Conservation (phyloP, 2,329 filamentous ascomycete species). For the Tolypocladium paradoxum region DNA sequence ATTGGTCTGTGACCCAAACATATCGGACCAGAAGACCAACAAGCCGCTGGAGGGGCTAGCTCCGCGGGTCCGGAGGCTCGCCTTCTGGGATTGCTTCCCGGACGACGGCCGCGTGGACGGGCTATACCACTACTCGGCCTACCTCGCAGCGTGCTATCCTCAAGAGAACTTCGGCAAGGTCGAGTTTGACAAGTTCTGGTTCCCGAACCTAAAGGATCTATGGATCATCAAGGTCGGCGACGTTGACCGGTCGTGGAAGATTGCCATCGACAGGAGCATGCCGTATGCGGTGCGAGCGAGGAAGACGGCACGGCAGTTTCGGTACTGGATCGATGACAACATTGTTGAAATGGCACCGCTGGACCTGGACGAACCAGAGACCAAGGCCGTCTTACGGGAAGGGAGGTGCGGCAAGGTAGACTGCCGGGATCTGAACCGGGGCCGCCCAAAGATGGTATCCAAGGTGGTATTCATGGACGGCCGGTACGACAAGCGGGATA, state of each 20-base stretch:
- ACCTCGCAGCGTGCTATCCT: constrained; percentile 21
- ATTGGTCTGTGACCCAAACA: constrained; percentile 25
- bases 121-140: constrained; percentile 22
- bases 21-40: constrained; percentile 20
- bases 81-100: constrained; percentile 29
- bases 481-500: constrained; percentile 14
- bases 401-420: constrained; percentile 23
- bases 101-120: constrained; percentile 25
- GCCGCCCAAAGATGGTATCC: constrained; percentile 25
- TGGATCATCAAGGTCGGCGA: constrained; percentile 30
- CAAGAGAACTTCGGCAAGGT: constrained; percentile 19
- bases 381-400: constrained; percentile 20
- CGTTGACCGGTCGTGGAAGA: constrained; percentile 24
- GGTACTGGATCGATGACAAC: constrained; percentile 26
- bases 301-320: constrained; percentile 24
- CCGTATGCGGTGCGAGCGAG: constrained; percentile 17
- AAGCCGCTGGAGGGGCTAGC: constrained; percentile 22
- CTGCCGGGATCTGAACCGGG: constrained; percentile 23
- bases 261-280: constrained; percentile 19
- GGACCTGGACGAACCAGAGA: constrained; percentile 22
- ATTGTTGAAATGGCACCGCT: constrained; percentile 26
- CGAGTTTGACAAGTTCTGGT: constrained; percentile 26
- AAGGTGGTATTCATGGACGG: constrained; percentile 26
- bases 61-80: constrained; percentile 21
- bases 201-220: constrained; percentile 25